phyloP scores from a whole-genome alignment of 2,329 filamentous ascomycete genomes.

The Nigrospora osmanthi region DNA sequence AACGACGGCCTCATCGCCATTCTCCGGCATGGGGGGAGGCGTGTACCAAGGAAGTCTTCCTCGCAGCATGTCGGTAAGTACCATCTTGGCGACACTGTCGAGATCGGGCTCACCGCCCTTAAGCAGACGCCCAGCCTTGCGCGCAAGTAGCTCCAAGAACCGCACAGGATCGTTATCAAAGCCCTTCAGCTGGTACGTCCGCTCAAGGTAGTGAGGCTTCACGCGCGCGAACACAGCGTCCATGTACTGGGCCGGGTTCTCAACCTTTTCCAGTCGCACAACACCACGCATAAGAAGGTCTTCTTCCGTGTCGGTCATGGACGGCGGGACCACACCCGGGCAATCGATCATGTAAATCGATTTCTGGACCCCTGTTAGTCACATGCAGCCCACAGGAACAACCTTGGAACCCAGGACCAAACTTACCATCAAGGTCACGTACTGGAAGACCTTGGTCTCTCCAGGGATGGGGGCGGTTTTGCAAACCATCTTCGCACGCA shows the following conservation, averaged over 20 bases:
- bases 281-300: constrained; percentile 88
- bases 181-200: constrained; percentile 82
- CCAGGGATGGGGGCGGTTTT: constrained; percentile 58
- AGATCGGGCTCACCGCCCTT: constrained; percentile 93
- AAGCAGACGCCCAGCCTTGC: constrained; percentile 78
- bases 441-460: constrained; percentile 98
- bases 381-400: neutral
- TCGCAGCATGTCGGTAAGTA: constrained; percentile 90
- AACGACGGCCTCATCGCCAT: constrained; percentile 36
- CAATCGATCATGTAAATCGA: constrained; percentile 74
- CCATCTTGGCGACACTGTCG: constrained; percentile 93
- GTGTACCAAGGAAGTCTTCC: constrained; percentile 97
- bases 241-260: constrained; percentile 95
- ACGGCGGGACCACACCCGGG: constrained; percentile 86
- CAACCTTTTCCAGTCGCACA: constrained; percentile 90
- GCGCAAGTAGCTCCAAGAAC: constrained; percentile 79
- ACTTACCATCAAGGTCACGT: constrained; percentile 73
- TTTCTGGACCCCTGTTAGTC: constrained; percentile 42
- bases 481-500: constrained; percentile 71
- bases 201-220: constrained; percentile 80
- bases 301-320: constrained; percentile 27
- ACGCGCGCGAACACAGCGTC: constrained; percentile 72
- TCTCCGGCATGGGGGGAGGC: constrained; percentile 57
- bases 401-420: neutral
- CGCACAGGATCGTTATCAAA: constrained; percentile 70